A percentile compares a stretch with the other conserved stretches of the same genome.
phyloP scores from a whole-genome alignment of 2,329 filamentous ascomycete genomes.

The Pseudohalonectria lignicola region DNA sequence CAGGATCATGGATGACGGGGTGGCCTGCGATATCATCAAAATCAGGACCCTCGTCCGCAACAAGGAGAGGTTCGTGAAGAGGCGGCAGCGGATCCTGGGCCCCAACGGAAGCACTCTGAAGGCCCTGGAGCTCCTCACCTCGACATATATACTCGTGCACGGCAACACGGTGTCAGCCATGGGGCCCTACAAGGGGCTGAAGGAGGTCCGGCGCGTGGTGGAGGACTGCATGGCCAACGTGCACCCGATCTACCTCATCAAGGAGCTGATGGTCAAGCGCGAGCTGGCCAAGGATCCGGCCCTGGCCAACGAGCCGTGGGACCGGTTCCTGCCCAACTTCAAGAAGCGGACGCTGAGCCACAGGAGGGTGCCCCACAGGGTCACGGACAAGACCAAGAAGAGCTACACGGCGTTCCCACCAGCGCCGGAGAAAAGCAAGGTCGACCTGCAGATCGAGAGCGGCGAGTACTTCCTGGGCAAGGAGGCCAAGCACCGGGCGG shows the following conservation, averaged over 20 bases:
- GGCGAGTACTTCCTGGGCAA: constrained; percentile 95
- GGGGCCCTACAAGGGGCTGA: constrained; percentile 86
- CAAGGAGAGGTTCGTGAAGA: constrained; percentile 92
- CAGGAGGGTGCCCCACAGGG: constrained; percentile 68
- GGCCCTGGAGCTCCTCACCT: constrained; percentile 82
- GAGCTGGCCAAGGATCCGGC: constrained; percentile 73
- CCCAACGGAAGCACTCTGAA: constrained; percentile 89
- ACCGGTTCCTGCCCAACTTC: constrained; percentile 92
- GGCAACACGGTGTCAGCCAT: constrained; percentile 91
- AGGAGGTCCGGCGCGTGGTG: constrained; percentile 80
- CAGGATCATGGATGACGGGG: constrained; percentile 85
- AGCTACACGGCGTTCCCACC: constrained; percentile 95
- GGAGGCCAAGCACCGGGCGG: constrained; percentile 78
- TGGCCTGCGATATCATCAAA: constrained; percentile 93
- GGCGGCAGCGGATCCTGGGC: constrained; percentile 83
- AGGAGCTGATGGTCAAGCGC: constrained; percentile 74
- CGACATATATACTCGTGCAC: constrained; percentile 89
- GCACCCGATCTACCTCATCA: constrained; percentile 78
- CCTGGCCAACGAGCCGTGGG: constrained; percentile 83
- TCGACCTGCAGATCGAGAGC: constrained; percentile 94
- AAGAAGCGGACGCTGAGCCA: constrained; percentile 87
- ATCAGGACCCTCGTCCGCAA: constrained; percentile 82
- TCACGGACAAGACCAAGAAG: constrained; percentile 92
- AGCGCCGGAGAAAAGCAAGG: constrained; percentile 95
- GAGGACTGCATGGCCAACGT: constrained; percentile 97